Base-by-base conservation (phyloP, 352 stramenopile genomes). In the Globisporangium paroecandrum region DNA sequence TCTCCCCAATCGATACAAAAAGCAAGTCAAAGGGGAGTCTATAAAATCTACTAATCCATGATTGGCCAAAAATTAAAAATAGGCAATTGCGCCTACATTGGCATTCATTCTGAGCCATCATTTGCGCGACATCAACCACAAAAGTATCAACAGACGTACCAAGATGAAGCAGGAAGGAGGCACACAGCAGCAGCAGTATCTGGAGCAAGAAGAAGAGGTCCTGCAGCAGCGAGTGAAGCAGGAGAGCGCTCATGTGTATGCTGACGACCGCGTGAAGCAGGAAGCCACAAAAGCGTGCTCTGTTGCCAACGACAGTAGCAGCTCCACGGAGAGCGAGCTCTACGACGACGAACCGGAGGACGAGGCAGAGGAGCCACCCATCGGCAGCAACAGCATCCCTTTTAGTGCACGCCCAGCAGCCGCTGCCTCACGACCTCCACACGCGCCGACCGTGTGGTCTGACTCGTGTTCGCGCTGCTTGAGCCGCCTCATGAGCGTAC, bases 251-350 rank as follows among this genome's bases (percentile, higher is more conserved):
- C 32, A 38, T 9, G 7, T 38, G 7, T 38, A 10, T 5, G 32
- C 32, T 12, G 32, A 38, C 8, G 32, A 38, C 36, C 10, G 36
- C 10, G 10, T 12, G 36, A 46, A 46, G 38, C 38, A 46, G 12
- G 38, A 46, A 46, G 13, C 4, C 38, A 46, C 38, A 6, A 12
- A 46, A 3, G 38, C 12, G 4, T 20, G 0, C 12, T 15, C 38
- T 15, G 38, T 7, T 15, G 12, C 12, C 38, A 18, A 54, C 6
- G 54, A 59, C 54, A 12, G 27, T 13, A 25, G 25, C 25, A 59
- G 54, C 25, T 59, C 27, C 10, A 59, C 27, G 12, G 54, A 64
- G 20, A 54, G 34, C 24, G 58, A 64, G 36, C 54, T 53, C 12
- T 54, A 22, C 25, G 58, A 54, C 4, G 41, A 54, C 20, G 34